Evolutionary conservation across 2,329 filamentous ascomycete species (phyloP).

Genomic region (Xylariaceae sp.): DNA sequence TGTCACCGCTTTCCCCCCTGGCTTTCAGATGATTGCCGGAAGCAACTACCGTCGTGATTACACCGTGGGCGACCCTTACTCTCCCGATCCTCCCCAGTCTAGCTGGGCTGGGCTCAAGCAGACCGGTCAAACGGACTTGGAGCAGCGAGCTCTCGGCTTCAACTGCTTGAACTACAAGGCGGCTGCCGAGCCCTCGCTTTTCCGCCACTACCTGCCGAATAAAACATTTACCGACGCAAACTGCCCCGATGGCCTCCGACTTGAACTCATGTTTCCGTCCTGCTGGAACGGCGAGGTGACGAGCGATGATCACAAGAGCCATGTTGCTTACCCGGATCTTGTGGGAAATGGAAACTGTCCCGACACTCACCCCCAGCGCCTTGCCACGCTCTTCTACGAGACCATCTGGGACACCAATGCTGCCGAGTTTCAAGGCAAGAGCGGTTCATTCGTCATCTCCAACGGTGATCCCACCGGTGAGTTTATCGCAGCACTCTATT

Average conservation of each 20-base stretch:
- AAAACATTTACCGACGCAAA: conserved; percentile 75
- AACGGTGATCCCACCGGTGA: conserved; percentile 72
- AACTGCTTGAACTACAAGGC: conserved; percentile 83
- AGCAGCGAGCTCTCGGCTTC: conserved; percentile 82
- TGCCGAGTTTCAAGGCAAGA: conserved; percentile 47
- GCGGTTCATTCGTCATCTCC: conserved; percentile 67
- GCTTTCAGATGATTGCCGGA: conserved; percentile 80
- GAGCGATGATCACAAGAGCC: conserved; percentile 50
- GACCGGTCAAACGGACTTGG: conserved; percentile 61
- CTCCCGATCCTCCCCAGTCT: conserved; percentile 61
- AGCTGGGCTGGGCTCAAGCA: conserved; percentile 59
- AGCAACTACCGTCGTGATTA: conserved; percentile 64
- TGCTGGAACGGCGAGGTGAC: conserved; percentile 78
- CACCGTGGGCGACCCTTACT: conserved; percentile 60
- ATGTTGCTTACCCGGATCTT: conserved; percentile 73
- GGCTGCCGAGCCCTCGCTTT: conserved; percentile 65
- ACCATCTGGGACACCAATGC: conserved; percentile 72
- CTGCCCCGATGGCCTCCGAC: conserved; percentile 74
- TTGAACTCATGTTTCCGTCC: conserved; percentile 83
- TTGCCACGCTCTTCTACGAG: conserved; percentile 77
- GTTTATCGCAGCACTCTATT: no score
- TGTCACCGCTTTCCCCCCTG: conserved; percentile 67
- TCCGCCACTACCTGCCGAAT: conserved; percentile 74
- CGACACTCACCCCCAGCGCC: conserved; percentile 56
- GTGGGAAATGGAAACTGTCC: conserved; percentile 77